A percentile compares a stretch with the other conserved stretches of the same genome.
Evolutionary conservation across 192 early-diverging fungal genomes (phyloP).

Genomic region (Backusella mclennaniae): DNA sequence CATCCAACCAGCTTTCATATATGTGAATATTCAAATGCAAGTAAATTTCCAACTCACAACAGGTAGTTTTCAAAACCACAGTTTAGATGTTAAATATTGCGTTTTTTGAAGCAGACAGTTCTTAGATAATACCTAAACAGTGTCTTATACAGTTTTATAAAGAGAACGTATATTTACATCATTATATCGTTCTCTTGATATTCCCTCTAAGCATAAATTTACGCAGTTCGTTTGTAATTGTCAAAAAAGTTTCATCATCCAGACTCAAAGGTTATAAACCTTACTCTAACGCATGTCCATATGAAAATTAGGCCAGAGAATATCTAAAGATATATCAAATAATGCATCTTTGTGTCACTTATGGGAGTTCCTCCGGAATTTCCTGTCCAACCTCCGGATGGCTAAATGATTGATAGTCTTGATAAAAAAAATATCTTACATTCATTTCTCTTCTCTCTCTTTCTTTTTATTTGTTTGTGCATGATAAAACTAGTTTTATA

Average conservation of each 20-base stretch:
- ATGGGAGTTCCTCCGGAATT: not conserved
- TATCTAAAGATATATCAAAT: too few relatives aligned
- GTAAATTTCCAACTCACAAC: not conserved
- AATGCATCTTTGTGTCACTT: not conserved
- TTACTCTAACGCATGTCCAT: too few relatives aligned
- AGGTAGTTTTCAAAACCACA: not conserved
- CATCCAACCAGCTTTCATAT: not conserved
- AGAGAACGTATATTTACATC: too few relatives aligned
- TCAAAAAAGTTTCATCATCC: too few relatives aligned
- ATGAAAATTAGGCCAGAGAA: too few relatives aligned
- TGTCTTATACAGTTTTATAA: too few relatives aligned
- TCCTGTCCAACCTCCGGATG: not conserved
- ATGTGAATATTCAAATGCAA: too few relatives aligned
- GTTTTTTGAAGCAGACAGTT: not conserved
- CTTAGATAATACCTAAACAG: not conserved
- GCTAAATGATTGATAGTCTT: not conserved
- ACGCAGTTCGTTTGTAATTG: too few relatives aligned
- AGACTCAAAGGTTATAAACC: too few relatives aligned
- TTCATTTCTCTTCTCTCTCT: not conserved
- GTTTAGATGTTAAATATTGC: not conserved
- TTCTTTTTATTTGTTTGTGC: not conserved
- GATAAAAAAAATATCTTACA: not conserved
- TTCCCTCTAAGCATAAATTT: too few relatives aligned
- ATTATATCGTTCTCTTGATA: too few relatives aligned
- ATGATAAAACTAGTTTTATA: not conserved